A percentile compares a stretch with the other conserved stretches of the same genome.
Evolutionary conservation across 805 yeast species (phyloP).

Genomic region (Metschnikowia reukaufii): DNA sequence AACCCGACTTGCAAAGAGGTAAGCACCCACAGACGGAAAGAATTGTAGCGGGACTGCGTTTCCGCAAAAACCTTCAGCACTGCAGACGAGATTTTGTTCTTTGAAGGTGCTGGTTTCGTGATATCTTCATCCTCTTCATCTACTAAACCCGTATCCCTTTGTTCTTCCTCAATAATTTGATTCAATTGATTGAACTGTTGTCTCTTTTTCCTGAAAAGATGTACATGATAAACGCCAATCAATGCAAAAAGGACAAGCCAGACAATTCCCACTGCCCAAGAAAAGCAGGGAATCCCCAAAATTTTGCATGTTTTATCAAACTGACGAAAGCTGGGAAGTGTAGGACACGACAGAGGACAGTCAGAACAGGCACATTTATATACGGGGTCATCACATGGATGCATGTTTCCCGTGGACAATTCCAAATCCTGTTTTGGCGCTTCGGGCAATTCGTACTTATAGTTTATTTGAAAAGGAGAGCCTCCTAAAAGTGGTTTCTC

Average conservation of each 20-base stretch:
- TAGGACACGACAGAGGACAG: constrained; percentile 80
- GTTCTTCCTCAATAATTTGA: not conserved
- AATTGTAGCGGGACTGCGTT: not conserved
- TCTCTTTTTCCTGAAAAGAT: constrained; percentile 23
- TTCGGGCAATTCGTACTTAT: constrained; percentile 43
- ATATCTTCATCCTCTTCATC: not conserved
- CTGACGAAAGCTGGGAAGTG: constrained; percentile 47
- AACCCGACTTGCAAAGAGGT: constrained; percentile 34
- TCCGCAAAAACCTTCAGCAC: too few species aligned
- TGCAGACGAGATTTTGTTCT: not conserved
- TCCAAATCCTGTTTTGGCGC: constrained; percentile 20
- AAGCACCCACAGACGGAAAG: constrained; percentile 6
- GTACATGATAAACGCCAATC: constrained; percentile 43
- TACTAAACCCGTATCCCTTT: too few species aligned
- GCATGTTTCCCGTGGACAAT: constrained; percentile 31
- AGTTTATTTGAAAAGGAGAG: constrained; percentile 91
- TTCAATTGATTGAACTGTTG: constrained; percentile 9
- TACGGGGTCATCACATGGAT: constrained; percentile 59
- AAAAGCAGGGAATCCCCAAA: constrained; percentile 69
- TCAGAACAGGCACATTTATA: constrained; percentile 90
- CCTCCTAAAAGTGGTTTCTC: constrained; percentile 94
- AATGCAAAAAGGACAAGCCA: constrained; percentile 43
- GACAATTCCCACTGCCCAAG: constrained; percentile 56
- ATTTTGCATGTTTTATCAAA: constrained; percentile 48
- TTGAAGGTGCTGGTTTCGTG: not conserved